Conservation (phyloP, 1,284 basidiomycete genomes). For the Irpex sp. region DNA sequence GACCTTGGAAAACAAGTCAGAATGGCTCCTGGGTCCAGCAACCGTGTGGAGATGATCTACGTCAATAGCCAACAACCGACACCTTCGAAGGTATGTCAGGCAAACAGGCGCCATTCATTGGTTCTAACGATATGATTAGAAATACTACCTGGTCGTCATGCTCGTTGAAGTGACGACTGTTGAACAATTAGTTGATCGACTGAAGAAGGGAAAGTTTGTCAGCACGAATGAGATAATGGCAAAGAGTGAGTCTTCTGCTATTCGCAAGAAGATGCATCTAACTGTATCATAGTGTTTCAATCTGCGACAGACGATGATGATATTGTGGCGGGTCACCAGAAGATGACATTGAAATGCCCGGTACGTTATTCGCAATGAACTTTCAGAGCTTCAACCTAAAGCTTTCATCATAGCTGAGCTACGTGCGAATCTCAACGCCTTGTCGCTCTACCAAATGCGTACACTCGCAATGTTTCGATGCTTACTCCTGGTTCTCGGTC, state of each 20-base stretch:
- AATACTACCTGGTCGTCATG: constrained; percentile 83
- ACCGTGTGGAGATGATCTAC: constrained; percentile 85
- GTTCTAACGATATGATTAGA: constrained; percentile 41
- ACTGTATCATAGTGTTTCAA: constrained; percentile 49
- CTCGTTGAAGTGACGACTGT: constrained; percentile 75
- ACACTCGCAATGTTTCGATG: constrained; percentile 97
- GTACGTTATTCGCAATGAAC: constrained; percentile 45
- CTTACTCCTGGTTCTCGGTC: constrained; percentile 88
- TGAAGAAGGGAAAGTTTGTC: constrained; percentile 65
- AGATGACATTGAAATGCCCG: constrained; percentile 89
- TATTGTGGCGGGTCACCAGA: constrained; percentile 82
- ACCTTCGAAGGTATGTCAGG: constrained; percentile 57
- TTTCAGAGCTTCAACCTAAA: not conserved
- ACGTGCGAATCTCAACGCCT: constrained; percentile 82
- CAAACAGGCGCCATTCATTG: not conserved
- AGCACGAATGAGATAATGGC: constrained; percentile 65
- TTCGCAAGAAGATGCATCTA: too few species aligned
- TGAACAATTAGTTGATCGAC: constrained; percentile 59
- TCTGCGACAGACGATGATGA: constrained; percentile 74
- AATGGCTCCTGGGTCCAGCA: constrained; percentile 43
- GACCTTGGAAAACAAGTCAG: constrained; percentile 69
- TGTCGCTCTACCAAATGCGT: constrained; percentile 84
- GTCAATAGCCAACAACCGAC: constrained; percentile 83
- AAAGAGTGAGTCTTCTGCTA: constrained; percentile 47
- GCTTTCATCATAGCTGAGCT: constrained; percentile 65